Evolutionary conservation across 164 flowering plant genomes (phyloP).

Genomic region (Chimonanthus praecox): DNA sequence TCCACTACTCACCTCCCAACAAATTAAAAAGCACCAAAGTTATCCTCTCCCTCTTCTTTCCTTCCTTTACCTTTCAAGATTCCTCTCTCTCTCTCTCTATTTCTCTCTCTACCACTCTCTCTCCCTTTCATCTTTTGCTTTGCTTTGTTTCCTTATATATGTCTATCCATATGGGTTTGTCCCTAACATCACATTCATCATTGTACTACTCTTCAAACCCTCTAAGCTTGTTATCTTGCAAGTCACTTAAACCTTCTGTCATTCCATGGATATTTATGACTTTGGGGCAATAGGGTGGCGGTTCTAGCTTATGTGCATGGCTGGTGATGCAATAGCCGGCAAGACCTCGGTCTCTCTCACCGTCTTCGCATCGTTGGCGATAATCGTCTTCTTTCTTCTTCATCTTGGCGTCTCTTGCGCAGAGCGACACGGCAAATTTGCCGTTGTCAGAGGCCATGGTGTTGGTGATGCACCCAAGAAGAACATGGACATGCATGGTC

Average conservation of each 20-base stretch:
- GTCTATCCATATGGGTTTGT: too few relatives aligned
- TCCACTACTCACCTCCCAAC: neutral
- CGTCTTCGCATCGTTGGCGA: neutral
- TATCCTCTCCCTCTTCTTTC: neutral
- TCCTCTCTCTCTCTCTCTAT: constrained; percentile 2
- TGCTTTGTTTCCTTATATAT: neutral
- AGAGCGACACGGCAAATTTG: neutral
- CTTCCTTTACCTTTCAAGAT: neutral
- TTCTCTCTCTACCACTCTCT: neutral
- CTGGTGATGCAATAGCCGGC: constrained; percentile 12
- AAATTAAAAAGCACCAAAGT: neutral
- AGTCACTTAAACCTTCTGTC: constrained; percentile 3
- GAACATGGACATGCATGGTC: neutral
- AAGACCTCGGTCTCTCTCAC: neutral
- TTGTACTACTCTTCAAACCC: neutral
- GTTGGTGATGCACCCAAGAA: neutral
- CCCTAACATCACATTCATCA: neutral
- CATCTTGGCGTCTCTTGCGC: neutral
- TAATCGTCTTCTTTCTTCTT: constrained; percentile 8
- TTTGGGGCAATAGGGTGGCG: constrained; percentile 62
- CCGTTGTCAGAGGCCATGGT: constrained; percentile 6
- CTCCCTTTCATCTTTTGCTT: neutral
- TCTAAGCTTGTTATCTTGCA: neutral
- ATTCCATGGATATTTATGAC: constrained; percentile 78
- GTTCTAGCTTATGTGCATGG: constrained; percentile 58